A percentile compares a stretch with the other conserved stretches of the same genome.
Conservation (phyloP, 352 stramenopile species). For the Globisporangium iwayamae region DNA sequence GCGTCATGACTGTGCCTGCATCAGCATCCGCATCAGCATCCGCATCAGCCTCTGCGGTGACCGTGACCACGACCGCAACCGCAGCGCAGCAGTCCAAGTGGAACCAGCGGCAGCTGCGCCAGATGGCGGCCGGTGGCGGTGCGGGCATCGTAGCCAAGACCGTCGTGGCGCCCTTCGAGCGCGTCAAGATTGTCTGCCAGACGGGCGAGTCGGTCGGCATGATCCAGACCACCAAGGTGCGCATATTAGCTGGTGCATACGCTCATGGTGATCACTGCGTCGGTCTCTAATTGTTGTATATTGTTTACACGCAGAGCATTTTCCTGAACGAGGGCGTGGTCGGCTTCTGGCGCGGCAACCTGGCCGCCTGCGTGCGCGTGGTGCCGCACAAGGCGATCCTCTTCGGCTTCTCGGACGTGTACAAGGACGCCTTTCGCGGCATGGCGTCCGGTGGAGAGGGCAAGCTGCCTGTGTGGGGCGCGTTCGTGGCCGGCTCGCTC, state of each 20-base stretch:
- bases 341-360: slow-evolving; percentile 77
- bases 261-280: no score
- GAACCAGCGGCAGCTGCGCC: slow-evolving; percentile 60
- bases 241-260: not conserved
- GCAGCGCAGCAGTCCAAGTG: slow-evolving; percentile 25
- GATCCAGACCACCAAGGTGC: slow-evolving; percentile 51
- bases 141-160: slow-evolving; percentile 79
- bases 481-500: slow-evolving; percentile 67
- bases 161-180: slow-evolving; percentile 76
- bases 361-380: slow-evolving; percentile 72
- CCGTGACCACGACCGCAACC: not conserved
- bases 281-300: not conserved
- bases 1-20: slow-evolving; percentile 1
- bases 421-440: slow-evolving; percentile 71
- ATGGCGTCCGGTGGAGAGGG: slow-evolving; percentile 21
- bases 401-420: slow-evolving; percentile 85
- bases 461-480: slow-evolving; percentile 43
- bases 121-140: slow-evolving; percentile 67
- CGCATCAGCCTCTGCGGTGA: no score
- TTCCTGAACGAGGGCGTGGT: slow-evolving; percentile 47
- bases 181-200: slow-evolving; percentile 85
- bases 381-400: slow-evolving; percentile 76
- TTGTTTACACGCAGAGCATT: slow-evolving; percentile 30
- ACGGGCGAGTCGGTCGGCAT: slow-evolving; percentile 74
- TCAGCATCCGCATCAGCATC: not conserved